Evolutionary conservation across 495 filamentous ascomycete species (phyloP).

Genomic region (Penicillium pancosmium): DNA sequence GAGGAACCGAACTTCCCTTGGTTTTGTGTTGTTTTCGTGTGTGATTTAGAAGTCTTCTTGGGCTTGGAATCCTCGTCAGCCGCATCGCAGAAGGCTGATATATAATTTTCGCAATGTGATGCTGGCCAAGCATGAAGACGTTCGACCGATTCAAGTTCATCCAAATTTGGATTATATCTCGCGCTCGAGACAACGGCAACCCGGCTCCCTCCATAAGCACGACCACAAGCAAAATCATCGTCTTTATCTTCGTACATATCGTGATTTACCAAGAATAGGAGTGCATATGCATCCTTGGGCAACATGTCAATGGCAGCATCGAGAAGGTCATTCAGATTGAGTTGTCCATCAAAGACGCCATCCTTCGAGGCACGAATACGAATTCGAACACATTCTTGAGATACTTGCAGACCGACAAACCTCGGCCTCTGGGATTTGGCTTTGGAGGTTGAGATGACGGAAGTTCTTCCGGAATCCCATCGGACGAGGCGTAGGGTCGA

Average conservation of each 20-base stretch:
- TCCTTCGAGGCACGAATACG: slow-evolving; percentile 55
- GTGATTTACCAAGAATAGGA: slow-evolving; percentile 59
- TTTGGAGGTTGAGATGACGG: slow-evolving; percentile 2
- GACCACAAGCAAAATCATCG: slow-evolving; percentile 68
- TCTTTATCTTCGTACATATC: slow-evolving; percentile 70
- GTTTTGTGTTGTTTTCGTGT: not conserved
- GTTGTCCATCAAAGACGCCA: slow-evolving; percentile 49
- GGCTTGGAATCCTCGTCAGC: not conserved
- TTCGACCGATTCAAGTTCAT: slow-evolving; percentile 47
- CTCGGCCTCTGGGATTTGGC: slow-evolving; percentile 1
- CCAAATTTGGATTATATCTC: slow-evolving; percentile 60
- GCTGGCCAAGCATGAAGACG: slow-evolving; percentile 63
- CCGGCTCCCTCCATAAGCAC: slow-evolving; percentile 65
- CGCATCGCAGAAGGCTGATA: slow-evolving; percentile 34
- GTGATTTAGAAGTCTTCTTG: slow-evolving; percentile 6
- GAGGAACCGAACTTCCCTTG: not conserved
- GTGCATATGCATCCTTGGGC: slow-evolving; percentile 61
- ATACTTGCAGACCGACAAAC: slow-evolving; percentile 46
- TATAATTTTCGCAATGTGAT: slow-evolving; percentile 58
- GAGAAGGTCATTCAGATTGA: slow-evolving; percentile 67
- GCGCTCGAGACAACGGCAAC: slow-evolving; percentile 62
- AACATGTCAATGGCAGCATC: slow-evolving; percentile 55
- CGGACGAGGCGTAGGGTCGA: slow-evolving; percentile 40
- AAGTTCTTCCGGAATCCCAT: slow-evolving; percentile 42
- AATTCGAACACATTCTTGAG: slow-evolving; percentile 50